Base-by-base conservation (phyloP, 2,329 filamentous ascomycete species). In the Diaporthe citrichinensis region DNA sequence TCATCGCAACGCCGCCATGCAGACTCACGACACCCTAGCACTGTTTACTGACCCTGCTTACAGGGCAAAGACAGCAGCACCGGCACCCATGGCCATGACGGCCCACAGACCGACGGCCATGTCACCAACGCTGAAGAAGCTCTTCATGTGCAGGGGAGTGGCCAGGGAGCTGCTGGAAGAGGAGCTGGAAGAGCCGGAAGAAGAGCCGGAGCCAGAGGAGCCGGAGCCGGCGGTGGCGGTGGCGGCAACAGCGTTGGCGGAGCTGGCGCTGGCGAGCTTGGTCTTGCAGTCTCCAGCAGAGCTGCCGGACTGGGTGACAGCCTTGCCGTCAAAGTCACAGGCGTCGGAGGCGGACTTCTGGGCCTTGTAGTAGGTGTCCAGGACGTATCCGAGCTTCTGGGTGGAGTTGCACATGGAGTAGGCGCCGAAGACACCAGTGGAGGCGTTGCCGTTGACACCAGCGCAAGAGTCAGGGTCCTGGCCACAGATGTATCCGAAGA, bases 401-500 rank as follows among this genome's bases (percentile, higher is more conserved):
- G 89, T 88, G 80, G 90, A 81, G 79, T 88, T 87, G 88, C 94
- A 97, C 92, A 95, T 95, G 84, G 91, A 91, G 88, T 94, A 95
- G 65, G 93, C 90, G 79, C 94, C 94, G 84, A 94, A 97, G 77
- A 89, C 86, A 81, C 94, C 94, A 28, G 87, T 89, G 76, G 89
- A 90, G 71, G 89, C 89, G 84, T 96, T 93, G 79, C 88, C 89
- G 78, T 85, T 86, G 85, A 97, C 95, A 73, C 92, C 94, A 34
- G 84, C 85, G 85, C 95, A 97, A 79, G 84, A 81, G 61, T 85
- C 82, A 76, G 88, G 83, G 59, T 85, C 81, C 28, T 20, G 17
- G 74, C 91, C 93, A 85, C 94, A 97, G 84, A 96, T 90, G 83
- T 87, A 92, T 82, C 88, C 88, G 85, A 98, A 98, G 79, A 97